Evolutionary conservation across 257 asterid genomes (phyloP), one percentile per base, ranked within the genome.

Genomic region (Prunella vulgaris): DNA sequence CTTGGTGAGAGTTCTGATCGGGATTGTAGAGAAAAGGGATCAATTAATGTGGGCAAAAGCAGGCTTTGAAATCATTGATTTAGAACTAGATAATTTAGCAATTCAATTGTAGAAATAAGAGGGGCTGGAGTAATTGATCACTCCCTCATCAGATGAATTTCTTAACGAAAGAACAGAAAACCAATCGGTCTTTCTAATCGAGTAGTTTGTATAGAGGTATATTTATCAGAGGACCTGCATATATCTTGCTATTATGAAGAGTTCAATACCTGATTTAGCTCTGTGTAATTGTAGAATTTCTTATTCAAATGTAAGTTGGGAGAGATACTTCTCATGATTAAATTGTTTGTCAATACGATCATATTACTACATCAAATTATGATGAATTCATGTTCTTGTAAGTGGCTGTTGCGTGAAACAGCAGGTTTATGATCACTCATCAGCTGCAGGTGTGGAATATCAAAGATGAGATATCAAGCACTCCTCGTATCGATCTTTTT

Each of bases 11-110:
- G 48, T 20, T 25, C 60, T 24, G 71, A 57, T 66, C 57, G 61
- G 56, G 68, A 63, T 5, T 28, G 53, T 61, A 35, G 49, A 25
- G 24, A 38, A 37, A 77, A 68, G 40, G 63, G 69, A 33, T 38
- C 71, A 13, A 8, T 38, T 44, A 32, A 14, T 48, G 49, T 20
- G 21, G 52, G 59, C 38, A 67, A 65, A 63, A 81, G 81, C 69
- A 69, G 75, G 25, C 74, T 68, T 72, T 77, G 60, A 81, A 40
- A 40, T 20, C 64, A 24, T 30, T 57, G 37, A 49, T 74, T 65
- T 67, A 63, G 64, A 17, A 74, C 56, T 63, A 49, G 75, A 20
- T 52, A 38, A 17, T 38, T 53, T 61, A 57, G 70, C 54, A 44
- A 37, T 67, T 46, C 38, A 14, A 25, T 69, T 68, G 30, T 51